phyloP scores from a whole-genome alignment of 768 basidiomycete genomes.

The Mycena floridula region DNA sequence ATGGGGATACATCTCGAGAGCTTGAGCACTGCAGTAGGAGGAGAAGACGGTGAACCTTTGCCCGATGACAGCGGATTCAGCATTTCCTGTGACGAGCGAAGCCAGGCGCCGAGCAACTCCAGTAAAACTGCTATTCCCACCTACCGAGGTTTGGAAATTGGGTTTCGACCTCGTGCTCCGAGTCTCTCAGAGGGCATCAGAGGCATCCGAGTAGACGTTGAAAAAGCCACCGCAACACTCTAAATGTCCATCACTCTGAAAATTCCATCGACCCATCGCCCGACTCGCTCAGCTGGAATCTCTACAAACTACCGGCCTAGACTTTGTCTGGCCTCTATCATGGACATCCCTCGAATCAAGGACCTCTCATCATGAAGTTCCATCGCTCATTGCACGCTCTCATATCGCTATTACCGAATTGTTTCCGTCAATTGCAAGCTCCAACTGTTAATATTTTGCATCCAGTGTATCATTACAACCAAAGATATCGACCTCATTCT shows the following conservation, averaged over 20 bases:
- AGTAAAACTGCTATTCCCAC: conserved; percentile 47
- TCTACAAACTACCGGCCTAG: too few species aligned
- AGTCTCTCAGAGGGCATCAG: conserved; percentile 27
- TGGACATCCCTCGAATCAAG: too few species aligned
- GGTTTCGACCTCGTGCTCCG: conserved; percentile 26
- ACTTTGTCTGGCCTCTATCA: too few species aligned
- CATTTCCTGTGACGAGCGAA: conserved; percentile 4
- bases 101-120: conserved; percentile 2
- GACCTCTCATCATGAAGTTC: too few species aligned
- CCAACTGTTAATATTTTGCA: too few species aligned
- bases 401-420: too few species aligned
- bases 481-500: too few species aligned
- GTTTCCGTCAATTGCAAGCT: too few species aligned
- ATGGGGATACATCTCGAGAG: conserved; percentile 47
- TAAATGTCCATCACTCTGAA: conserved; percentile 19
- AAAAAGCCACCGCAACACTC: conserved; percentile 50
- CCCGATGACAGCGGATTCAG: conserved; percentile 23
- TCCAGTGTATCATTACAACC: too few species aligned
- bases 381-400: too few species aligned
- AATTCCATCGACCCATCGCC: too few species aligned
- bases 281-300: too few species aligned
- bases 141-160: conserved; percentile 46
- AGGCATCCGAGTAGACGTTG: conserved; percentile 57
- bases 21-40: conserved; percentile 44
- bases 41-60: conserved; percentile 47